Evolutionary conservation across 306 rosid species (phyloP), one percentile per base, ranked within the genome.

Genomic region (Senna tora): DNA sequence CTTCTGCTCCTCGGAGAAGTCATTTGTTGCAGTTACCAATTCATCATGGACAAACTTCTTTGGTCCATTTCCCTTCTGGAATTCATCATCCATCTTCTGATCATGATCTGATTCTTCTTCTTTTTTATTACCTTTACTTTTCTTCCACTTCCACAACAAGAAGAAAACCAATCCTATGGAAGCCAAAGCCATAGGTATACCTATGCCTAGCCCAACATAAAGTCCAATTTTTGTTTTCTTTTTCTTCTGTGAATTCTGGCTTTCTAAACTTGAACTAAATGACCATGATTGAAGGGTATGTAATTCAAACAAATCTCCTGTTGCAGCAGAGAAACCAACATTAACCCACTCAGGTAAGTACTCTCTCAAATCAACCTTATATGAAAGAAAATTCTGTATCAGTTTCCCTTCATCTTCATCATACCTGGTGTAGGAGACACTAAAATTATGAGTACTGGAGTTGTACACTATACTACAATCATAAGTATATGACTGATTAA

Each of bases 261-360:
- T 52, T 13, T 62, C 67, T 50, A n/a, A 68, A 8, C 46, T 74
- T 71, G 81, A 33, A 22, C 55, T 71, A 20, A 80, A 76, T 55
- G 74, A 47, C 84, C 84, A 80, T 74, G 76, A 75, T 10, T 65
- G 38, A 22, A 75, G 43, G 33, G 66, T 42, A 33, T 71, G 75
- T 9, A 32, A 17, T 52, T 43, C 75, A 5, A 1, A 42, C 21
- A 17, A 0, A 1, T 1, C n/a, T 57, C 72, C 75, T 33, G 72
- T 67, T 43, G 84, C 45, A 51, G 84, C 84, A 66, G 84, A 80
- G 77, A 84, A 74, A 34, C 87, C 87, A 21, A 80, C 39, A 12
- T 50, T 76, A 65, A 84, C 89, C 4, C 15, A 15, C 21, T 72
- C 77, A 0, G 84, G 79, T 8, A 87, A 42, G 50, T 19, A 0